phyloP scores from a whole-genome alignment of 2,329 filamentous ascomycete species.

The Teratosphaeria nubilosa region DNA sequence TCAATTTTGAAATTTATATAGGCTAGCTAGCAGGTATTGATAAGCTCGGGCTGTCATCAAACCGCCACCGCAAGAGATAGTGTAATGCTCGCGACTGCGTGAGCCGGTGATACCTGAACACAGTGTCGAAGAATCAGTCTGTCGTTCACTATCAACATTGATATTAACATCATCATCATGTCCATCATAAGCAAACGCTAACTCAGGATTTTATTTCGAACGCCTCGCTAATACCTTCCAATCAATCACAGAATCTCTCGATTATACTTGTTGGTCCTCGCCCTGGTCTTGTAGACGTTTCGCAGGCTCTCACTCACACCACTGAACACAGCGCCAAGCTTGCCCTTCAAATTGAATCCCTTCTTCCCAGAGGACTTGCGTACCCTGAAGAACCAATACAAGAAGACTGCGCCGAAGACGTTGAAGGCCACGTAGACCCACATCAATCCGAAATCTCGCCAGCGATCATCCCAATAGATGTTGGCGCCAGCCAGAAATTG shows the following conservation, averaged over 20 bases:
- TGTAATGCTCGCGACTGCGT: too few species aligned
- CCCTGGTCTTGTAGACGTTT: constrained; percentile 1
- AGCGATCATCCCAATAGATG: constrained; percentile 41
- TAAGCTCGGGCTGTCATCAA: too few species aligned
- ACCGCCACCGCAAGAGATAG: too few species aligned
- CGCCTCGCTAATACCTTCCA: background rate
- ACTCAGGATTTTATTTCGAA: background rate
- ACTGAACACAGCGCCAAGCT: background rate
- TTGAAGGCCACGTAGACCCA: constrained; percentile 60
- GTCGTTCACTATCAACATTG: too few species aligned
- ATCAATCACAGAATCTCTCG: background rate
- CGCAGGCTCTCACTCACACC: background rate
- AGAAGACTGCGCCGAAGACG: constrained; percentile 44
- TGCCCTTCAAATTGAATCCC: background rate
- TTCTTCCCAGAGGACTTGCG: constrained; percentile 16
- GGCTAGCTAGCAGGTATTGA: too few species aligned
- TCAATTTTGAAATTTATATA: too few species aligned
- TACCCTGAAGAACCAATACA: constrained; percentile 56
- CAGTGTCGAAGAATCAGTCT: too few species aligned
- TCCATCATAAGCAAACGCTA: too few species aligned
- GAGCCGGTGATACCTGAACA: too few species aligned
- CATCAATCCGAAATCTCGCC: constrained; percentile 62
- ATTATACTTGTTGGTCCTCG: constrained; percentile 3
- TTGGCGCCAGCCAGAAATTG: constrained; percentile 35
- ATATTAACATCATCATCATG: too few species aligned